phyloP scores from a whole-genome alignment of 1,284 basidiomycete species.

The Moesziomyces globuligerus region DNA sequence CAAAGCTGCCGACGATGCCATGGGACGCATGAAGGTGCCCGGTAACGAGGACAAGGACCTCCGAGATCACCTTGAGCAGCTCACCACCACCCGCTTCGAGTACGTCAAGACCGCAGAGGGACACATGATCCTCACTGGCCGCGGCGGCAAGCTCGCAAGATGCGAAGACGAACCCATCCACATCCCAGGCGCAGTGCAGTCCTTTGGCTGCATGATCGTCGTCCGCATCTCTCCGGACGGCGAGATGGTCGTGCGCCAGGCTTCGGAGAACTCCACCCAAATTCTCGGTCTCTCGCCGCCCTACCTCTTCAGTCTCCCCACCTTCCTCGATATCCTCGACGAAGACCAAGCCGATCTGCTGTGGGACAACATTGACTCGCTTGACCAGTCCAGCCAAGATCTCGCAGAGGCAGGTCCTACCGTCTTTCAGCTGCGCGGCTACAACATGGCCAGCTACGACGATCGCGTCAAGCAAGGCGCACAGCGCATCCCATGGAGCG shows the following conservation, averaged over 20 bases:
- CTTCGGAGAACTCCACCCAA: slow-evolving; percentile 80
- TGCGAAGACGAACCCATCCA: slow-evolving; percentile 92
- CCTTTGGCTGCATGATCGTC: slow-evolving; percentile 83
- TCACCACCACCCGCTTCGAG: slow-evolving; percentile 72
- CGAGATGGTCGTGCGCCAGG: slow-evolving; percentile 77
- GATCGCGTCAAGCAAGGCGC: slow-evolving; percentile 68
- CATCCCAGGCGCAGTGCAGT: slow-evolving; percentile 84
- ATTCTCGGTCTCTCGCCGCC: slow-evolving; percentile 79
- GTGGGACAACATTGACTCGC: slow-evolving; percentile 80
- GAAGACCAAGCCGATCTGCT: slow-evolving; percentile 78
- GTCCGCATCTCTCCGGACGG: slow-evolving; percentile 77
- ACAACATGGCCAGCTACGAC: slow-evolving; percentile 67
- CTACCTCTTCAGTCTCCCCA: slow-evolving; percentile 81
- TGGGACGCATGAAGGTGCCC: slow-evolving; percentile 34
- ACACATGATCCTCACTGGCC: slow-evolving; percentile 76
- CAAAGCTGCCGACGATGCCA: slow-evolving; percentile 26
- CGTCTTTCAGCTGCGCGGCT: slow-evolving; percentile 79
- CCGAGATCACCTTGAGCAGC: slow-evolving; percentile 33
- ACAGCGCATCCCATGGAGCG: slow-evolving; percentile 76
- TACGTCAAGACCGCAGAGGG: slow-evolving; percentile 78
- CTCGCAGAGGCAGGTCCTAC: slow-evolving; percentile 51
- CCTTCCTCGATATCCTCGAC: slow-evolving; percentile 79
- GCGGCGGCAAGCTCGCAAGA: slow-evolving; percentile 76
- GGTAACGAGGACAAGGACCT: slow-evolving; percentile 25
- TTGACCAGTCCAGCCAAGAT: slow-evolving; percentile 73